These are phyloP conservation scores for Fusarium gaditjirri DNA, from an alignment of 2,329 filamentous ascomycete species.

Conservation along the genomic window DNA sequence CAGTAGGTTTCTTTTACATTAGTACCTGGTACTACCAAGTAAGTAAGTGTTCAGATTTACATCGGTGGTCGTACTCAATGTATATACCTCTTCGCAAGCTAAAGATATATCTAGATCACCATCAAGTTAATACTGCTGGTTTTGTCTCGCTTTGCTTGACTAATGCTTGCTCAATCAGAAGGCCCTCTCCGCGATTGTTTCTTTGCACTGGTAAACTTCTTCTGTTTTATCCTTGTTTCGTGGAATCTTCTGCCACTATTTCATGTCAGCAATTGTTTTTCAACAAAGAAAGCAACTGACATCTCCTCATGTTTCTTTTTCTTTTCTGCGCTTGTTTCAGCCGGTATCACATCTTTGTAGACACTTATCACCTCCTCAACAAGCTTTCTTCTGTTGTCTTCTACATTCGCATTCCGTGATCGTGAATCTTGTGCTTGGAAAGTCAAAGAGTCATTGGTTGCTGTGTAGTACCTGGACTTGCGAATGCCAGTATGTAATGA, in stretches of 20 bases:
- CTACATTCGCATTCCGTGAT: constrained; percentile 61
- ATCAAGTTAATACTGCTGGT: not conserved
- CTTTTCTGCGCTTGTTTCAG: constrained; percentile 58
- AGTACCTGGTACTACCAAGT: too few relatives aligned
- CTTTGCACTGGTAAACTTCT: constrained; percentile 62
- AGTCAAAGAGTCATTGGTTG: constrained; percentile 61
- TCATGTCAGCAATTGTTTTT: constrained; percentile 10
- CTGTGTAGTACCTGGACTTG: constrained; percentile 65
- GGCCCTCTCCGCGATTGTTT: constrained; percentile 58
- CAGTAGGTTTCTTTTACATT: not conserved
- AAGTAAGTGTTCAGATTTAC: not conserved
- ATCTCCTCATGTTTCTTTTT: constrained; percentile 60
- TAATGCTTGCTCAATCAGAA: constrained; percentile 32
- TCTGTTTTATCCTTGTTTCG: constrained; percentile 56
- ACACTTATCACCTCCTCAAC: constrained; percentile 60
- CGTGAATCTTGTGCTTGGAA: constrained; percentile 67
- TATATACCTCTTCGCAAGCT: not conserved
- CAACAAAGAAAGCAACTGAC: constrained; percentile 48
- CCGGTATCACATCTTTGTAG: constrained; percentile 59
- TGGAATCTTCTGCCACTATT: constrained; percentile 60
- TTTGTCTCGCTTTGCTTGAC: not conserved
- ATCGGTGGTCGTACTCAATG: not conserved
- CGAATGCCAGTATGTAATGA: constrained; percentile 59
- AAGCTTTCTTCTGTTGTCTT: constrained; percentile 64
- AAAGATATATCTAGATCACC: not conserved